A percentile compares a stretch with the other conserved stretches of the same genome.
Evolutionary conservation across 140 eudicot species (phyloP).

Genomic region (Ambrosia hybrid): DNA sequence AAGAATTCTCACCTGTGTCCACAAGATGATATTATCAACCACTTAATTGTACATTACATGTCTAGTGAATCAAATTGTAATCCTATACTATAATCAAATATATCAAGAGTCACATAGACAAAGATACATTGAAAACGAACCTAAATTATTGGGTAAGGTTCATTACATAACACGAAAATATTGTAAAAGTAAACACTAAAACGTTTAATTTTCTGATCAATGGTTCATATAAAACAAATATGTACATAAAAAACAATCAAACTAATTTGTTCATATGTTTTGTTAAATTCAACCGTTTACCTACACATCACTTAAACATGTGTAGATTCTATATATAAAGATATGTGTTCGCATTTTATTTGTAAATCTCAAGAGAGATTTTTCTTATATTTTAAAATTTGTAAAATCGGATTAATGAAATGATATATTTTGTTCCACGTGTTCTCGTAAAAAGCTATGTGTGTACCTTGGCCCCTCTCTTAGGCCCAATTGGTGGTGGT

Average conservation of each 20-base stretch:
- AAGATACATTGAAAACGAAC: not conserved
- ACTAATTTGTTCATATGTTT: no score
- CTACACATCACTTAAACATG: not conserved
- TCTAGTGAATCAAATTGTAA: conserved; percentile 3
- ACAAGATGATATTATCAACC: conserved; percentile 17
- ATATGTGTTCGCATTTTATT: no score
- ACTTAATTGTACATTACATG: not conserved
- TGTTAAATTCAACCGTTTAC: no score
- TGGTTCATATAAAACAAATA: not conserved
- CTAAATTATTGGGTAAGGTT: no score
- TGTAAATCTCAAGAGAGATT: no score
- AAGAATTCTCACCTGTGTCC: conserved; percentile 64
- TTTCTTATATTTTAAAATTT: no score
- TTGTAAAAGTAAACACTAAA: not conserved
- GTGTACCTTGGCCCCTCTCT: conserved; percentile 63
- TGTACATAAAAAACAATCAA: not conserved
- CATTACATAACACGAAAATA: not conserved
- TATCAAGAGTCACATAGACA: not conserved
- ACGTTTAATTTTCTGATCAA: no score
- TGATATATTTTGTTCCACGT: no score
- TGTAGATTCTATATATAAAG: no score
- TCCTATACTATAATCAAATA: not conserved
- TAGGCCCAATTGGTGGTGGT: conserved; percentile 75
- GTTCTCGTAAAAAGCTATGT: no score
- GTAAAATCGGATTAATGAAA: no score